phyloP scores from a whole-genome alignment of 768 basidiomycete species.

The Amylocystis lapponica region DNA sequence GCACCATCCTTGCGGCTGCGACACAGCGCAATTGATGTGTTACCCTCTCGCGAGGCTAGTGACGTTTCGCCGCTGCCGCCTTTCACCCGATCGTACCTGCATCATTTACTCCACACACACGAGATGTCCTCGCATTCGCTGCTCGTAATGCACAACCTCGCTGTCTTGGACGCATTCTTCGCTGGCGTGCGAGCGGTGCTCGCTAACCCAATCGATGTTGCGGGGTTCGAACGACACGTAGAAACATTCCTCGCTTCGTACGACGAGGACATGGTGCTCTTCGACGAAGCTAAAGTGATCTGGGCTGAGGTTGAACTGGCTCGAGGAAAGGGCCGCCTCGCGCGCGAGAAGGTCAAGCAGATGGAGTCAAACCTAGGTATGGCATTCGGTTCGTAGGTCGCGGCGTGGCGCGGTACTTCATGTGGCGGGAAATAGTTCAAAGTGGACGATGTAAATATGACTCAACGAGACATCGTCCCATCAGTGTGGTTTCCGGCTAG shows the following conservation, averaged over 20 bases:
- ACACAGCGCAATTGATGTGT: slow-evolving; percentile 38
- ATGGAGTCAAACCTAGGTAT: slow-evolving; percentile 12
- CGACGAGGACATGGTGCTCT: slow-evolving; percentile 40
- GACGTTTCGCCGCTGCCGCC: slow-evolving; percentile 20
- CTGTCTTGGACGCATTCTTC: slow-evolving; percentile 63
- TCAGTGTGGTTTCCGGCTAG: no score
- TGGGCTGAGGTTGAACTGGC: slow-evolving; percentile 68
- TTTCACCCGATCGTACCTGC: slow-evolving; percentile 60
- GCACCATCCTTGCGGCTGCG: slow-evolving; percentile 29
- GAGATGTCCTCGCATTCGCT: slow-evolving; percentile 85
- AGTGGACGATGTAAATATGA: no score
- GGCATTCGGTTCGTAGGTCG: slow-evolving; percentile 9
- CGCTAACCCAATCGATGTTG: slow-evolving; percentile 4
- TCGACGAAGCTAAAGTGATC: slow-evolving; percentile 44
- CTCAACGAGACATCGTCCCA: no score
- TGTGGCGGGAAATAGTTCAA: no score
- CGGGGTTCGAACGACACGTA: slow-evolving; percentile 40
- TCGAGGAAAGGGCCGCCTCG: slow-evolving; percentile 70
- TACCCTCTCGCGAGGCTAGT: background rate
- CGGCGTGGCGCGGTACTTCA: no score
- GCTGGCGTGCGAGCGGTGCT: slow-evolving; percentile 43
- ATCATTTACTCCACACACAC: slow-evolving; percentile 83
- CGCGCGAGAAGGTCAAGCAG: slow-evolving; percentile 50
- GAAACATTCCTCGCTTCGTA: slow-evolving; percentile 45
- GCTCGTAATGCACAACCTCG: slow-evolving; percentile 70